These are phyloP conservation scores for Ustilago trichophora DNA, from an alignment of 1,284 basidiomycete genomes.

Conservation along the genomic window DNA sequence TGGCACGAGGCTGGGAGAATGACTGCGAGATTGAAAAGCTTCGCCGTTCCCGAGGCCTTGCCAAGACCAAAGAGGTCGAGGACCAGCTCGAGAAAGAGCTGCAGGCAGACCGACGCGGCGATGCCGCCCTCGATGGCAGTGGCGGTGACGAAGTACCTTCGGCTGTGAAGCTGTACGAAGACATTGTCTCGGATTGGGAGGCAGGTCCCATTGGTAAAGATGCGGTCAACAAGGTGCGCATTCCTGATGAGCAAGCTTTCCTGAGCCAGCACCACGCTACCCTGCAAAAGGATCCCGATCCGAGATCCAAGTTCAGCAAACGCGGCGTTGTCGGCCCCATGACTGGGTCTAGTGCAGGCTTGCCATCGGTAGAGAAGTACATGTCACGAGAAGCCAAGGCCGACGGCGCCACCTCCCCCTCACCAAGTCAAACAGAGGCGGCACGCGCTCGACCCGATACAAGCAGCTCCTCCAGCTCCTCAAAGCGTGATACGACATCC, in stretches of 20 bases:
- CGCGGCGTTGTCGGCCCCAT: slow-evolving; percentile 50
- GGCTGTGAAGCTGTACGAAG: slow-evolving; percentile 58
- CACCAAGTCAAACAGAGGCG: not conserved
- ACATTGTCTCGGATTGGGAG: slow-evolving; percentile 57
- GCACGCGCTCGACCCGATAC: slow-evolving; percentile 4
- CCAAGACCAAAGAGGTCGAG: slow-evolving; percentile 31
- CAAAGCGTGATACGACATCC: slow-evolving; percentile 25
- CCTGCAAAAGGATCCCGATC: slow-evolving; percentile 41
- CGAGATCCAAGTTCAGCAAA: slow-evolving; percentile 37
- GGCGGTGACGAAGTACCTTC: slow-evolving; percentile 37
- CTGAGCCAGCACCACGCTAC: slow-evolving; percentile 46
- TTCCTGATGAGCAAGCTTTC: slow-evolving; percentile 46
- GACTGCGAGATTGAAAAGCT: slow-evolving; percentile 49
- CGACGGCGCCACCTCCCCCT: not conserved
- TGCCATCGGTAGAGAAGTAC: slow-evolving; percentile 47
- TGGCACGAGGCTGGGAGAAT: slow-evolving; percentile 77
- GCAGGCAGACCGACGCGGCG: slow-evolving; percentile 8
- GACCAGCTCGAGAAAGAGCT: slow-evolving; percentile 49
- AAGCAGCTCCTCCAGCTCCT: not conserved
- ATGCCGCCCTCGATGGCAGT: not conserved
- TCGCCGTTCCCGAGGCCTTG: slow-evolving; percentile 21
- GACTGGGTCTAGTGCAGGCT: slow-evolving; percentile 32
- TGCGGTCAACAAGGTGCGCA: slow-evolving; percentile 10
- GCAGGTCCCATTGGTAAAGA: slow-evolving; percentile 23
- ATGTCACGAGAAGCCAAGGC: slow-evolving; percentile 13